Conservation (phyloP, 257 asterid species). For the Solanum chilense region DNA sequence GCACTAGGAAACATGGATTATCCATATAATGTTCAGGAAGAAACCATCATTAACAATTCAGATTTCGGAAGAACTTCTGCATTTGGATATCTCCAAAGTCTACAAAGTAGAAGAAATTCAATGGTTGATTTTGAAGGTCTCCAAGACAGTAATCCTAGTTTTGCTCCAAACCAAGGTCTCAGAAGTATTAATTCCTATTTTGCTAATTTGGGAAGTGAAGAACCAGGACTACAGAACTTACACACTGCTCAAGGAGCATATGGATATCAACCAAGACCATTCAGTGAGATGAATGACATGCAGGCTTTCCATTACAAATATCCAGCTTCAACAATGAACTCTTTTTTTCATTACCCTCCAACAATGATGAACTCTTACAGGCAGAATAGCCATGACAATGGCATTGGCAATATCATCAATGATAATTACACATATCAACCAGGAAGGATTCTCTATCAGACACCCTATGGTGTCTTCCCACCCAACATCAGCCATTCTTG, state of each 20-base stretch:
- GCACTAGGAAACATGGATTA: conserved; percentile 1
- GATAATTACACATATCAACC: conserved; percentile 11
- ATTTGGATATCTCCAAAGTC: background rate
- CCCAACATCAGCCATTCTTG: background rate
- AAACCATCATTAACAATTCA: background rate
- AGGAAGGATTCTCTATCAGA: conserved; percentile 4
- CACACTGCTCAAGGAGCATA: conserved; percentile 5
- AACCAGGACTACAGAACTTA: conserved; percentile 6
- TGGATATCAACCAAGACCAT: conserved; percentile 8
- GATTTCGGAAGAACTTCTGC: background rate
- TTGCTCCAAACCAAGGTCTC: background rate
- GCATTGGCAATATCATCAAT: background rate
- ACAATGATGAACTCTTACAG: conserved; percentile 7
- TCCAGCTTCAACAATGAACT: conserved; percentile 16
- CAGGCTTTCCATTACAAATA: conserved; percentile 14
- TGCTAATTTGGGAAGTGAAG: conserved; percentile 3
- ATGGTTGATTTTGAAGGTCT: background rate
- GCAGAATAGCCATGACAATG: conserved; percentile 10
- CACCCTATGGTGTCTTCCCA: conserved; percentile 1
- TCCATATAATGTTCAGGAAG: conserved; percentile 9
- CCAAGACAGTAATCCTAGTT: background rate
- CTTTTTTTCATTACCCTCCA: conserved; percentile 1
- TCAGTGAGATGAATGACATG: conserved; percentile 9
- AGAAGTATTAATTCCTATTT: background rate
- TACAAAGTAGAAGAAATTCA: conserved; percentile 3